Evolutionary conservation across 164 flowering plant genomes (phyloP).

Genomic region (Umbellularia californica): DNA sequence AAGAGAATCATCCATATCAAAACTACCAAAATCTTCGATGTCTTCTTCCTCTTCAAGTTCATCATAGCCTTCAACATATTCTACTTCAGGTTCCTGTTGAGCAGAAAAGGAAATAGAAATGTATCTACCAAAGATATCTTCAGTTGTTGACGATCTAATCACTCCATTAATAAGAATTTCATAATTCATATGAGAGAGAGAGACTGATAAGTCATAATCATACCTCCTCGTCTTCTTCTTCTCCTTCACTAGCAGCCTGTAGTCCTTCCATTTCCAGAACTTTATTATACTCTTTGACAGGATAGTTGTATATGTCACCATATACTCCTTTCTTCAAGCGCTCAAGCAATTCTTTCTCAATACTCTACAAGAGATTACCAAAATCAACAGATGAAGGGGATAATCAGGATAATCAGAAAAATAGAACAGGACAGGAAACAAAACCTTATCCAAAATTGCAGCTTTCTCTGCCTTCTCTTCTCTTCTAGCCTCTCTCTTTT

Average conservation of each 20-base stretch:
- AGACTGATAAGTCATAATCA: not conserved
- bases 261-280: slow-evolving; percentile 42
- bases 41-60: slow-evolving; percentile 89
- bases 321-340: slow-evolving; percentile 72
- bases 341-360: slow-evolving; percentile 79
- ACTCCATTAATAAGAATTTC: not conserved
- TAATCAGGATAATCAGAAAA: not conserved
- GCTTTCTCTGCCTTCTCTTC: slow-evolving; percentile 85
- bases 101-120: not conserved
- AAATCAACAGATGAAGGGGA: not conserved
- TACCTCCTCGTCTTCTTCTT: slow-evolving; percentile 47
- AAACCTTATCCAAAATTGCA: slow-evolving; percentile 74
- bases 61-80: slow-evolving; percentile 83
- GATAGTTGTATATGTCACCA: slow-evolving; percentile 69
- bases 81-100: slow-evolving; percentile 57
- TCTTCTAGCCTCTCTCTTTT: slow-evolving; percentile 73
- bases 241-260: slow-evolving; percentile 16
- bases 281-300: slow-evolving; percentile 35
- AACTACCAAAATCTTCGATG: slow-evolving; percentile 80
- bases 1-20: slow-evolving; percentile 24
- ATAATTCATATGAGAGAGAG: not conserved
- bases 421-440: not conserved
- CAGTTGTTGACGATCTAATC: not conserved
- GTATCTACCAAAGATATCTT: not conserved
- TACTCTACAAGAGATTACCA: slow-evolving; percentile 43